These are phyloP conservation scores for Corynascus novoguineensis DNA, from an alignment of 495 filamentous ascomycete genomes.

Conservation along the genomic window DNA sequence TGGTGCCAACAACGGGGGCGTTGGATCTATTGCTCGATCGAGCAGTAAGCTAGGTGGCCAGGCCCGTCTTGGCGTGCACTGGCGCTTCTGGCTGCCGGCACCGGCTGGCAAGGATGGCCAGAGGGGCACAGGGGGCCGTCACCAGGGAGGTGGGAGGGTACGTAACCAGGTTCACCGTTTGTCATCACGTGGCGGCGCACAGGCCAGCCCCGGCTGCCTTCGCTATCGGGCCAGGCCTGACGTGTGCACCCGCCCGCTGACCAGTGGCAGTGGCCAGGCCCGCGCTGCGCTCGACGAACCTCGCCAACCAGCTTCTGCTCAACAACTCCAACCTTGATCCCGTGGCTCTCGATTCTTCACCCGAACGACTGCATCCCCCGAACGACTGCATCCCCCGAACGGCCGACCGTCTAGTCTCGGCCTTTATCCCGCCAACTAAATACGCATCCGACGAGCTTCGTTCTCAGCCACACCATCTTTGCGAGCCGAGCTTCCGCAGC, in stretches of 20 bases:
- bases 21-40: constrained; percentile 17
- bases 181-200: constrained; percentile 27
- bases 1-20: constrained; percentile 14
- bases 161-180: constrained; percentile 5
- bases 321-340: constrained; percentile 22
- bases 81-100: constrained; percentile 1
- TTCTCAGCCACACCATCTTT: constrained; percentile 1
- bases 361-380: constrained; percentile 13
- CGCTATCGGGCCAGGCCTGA: constrained; percentile 21
- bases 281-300: constrained; percentile 20
- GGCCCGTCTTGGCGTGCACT: constrained; percentile 4
- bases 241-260: constrained; percentile 24
- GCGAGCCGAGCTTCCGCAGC: not conserved
- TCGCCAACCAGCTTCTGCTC: constrained; percentile 16
- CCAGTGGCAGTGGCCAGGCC: constrained; percentile 17
- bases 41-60: not conserved
- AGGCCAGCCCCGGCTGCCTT: constrained; percentile 16
- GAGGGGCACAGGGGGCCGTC: too few relatives aligned
- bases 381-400: not conserved
- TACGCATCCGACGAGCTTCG: not conserved
- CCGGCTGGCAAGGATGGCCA: constrained; percentile 14
- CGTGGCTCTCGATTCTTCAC: constrained; percentile 17
- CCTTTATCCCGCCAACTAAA: not conserved
- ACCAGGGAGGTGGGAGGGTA: not conserved
- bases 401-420: not conserved